Percentiles rank a stretch among this genome's conserved stretches.
Conservation (phyloP, 192 early-diverging fungal genomes). For the Coemansia sp. region DNA sequence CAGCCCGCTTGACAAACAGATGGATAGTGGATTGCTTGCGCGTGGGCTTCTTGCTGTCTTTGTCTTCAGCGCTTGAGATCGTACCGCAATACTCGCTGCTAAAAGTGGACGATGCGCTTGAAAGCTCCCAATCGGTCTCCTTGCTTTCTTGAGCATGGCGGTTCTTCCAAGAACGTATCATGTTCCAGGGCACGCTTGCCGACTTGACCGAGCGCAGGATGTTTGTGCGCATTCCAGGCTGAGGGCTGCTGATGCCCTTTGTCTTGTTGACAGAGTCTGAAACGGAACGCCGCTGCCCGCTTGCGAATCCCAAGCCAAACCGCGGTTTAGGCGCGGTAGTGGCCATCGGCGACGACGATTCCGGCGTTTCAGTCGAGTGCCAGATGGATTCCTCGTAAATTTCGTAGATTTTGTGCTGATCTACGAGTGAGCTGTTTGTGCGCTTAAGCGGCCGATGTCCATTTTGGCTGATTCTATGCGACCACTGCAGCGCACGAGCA, state of each 20-base stretch:
- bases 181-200: conserved; percentile 24
- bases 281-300: background rate
- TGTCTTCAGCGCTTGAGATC: conserved; percentile 5
- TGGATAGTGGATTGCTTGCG: conserved; percentile 40
- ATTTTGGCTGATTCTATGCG: conserved; percentile 30
- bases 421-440: conserved; percentile 19
- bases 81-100: conserved; percentile 18
- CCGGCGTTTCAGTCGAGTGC: conserved; percentile 26
- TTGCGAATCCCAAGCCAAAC: background rate
- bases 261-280: background rate
- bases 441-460: conserved; percentile 11
- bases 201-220: conserved; percentile 29
- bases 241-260: background rate
- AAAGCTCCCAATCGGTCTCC: conserved; percentile 14
- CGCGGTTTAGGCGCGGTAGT: background rate
- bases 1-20: conserved; percentile 44
- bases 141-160: conserved; percentile 5
- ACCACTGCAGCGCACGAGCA: conserved; percentile 32
- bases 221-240: conserved; percentile 6
- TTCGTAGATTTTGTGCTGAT: conserved; percentile 52
- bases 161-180: conserved; percentile 29
- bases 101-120: conserved; percentile 21
- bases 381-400: conserved; percentile 52
- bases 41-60: conserved; percentile 6
- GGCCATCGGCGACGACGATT: background rate